Evolutionary conservation across 106 monocot species (phyloP).

Genomic region (Alisma plantagoaquatica): DNA sequence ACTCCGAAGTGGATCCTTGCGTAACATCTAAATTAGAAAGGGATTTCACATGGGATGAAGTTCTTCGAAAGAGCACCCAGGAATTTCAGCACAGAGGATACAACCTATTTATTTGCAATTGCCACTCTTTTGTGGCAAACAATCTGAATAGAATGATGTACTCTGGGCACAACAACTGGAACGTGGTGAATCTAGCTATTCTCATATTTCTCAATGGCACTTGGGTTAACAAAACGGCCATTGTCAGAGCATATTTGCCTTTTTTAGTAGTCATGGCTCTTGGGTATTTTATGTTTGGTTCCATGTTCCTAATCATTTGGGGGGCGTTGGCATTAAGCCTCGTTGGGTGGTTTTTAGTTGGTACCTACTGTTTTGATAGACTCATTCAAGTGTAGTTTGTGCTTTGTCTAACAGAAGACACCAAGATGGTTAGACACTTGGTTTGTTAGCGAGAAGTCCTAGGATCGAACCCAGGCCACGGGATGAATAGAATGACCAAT

Average conservation of each 20-base stretch:
- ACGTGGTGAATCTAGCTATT: conserved; percentile 70
- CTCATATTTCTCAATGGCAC: conserved; percentile 48
- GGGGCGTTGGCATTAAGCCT: conserved; percentile 28
- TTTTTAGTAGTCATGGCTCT: conserved; percentile 28
- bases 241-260: conserved; percentile 52
- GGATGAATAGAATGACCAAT: too few species aligned
- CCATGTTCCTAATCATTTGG: conserved; percentile 35
- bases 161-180: conserved; percentile 49
- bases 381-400: conserved; percentile 55
- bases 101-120: conserved; percentile 87
- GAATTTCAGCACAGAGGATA: conserved; percentile 83
- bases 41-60: conserved; percentile 53
- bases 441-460: too few species aligned
- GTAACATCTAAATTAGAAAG: conserved; percentile 13
- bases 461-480: too few species aligned
- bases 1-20: too few species aligned
- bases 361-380: conserved; percentile 63
- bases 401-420: too few species aligned
- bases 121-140: conserved; percentile 88
- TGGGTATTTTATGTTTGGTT: conserved; percentile 45
- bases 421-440: too few species aligned
- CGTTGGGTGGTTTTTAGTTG: conserved; percentile 77
- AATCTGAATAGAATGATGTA: conserved; percentile 59
- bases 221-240: conserved; percentile 57
- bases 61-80: conserved; percentile 56